Evolutionary conservation across 2,329 filamentous ascomycete species (phyloP), one percentile per base, ranked within the genome.

Genomic region (Trichoderma citrinoviride): DNA sequence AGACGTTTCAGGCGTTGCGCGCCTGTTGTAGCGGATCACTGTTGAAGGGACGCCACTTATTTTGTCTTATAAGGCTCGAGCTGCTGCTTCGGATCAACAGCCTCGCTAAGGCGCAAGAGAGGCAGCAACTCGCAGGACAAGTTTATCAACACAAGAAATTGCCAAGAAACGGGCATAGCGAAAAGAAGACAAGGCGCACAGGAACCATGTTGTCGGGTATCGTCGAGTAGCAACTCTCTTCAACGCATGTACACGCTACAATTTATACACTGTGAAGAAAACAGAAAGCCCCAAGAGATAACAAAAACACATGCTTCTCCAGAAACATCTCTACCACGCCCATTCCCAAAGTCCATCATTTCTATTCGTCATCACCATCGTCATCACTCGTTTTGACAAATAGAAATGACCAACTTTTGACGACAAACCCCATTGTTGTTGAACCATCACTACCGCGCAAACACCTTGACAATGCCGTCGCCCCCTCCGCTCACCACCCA

Each of bases 391-490:
- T 44, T 33, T 37, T 44, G 47, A 53, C 12, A 15, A 44, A 17
- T 37, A 19, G 17, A 40, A 33, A 47, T 19, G 25, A 27, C 27
- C 6, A 25, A 46, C 33, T 14, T 14, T 14, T 5, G 10, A 33
- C n/a, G 12, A 6, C 7, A 14, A n/a, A 33, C 23, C n/a, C 56
- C 46, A 41, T 60, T 49, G 47, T 60, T 49, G 50, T 19, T 33
- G n/a, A 56, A 29, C 17, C 46, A 54, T 62, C 23, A 68, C 68
- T 75, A 87, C 65, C 86, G 81, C 64, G 86, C 83, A 80, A 88
- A 98, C 65, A 98, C 93, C 81, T 98, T 98, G 67, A 97, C 94
- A 41, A 97, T 90, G 7, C 95, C 95, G 76, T 99, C 95, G 14
- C 95, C 95, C 46, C 95, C 95, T 43, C 90, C 94, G 71, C 92